A percentile compares a stretch with the other conserved stretches of the same genome.
These are phyloP conservation scores for Ricinus communis DNA, from an alignment of 345 rosid genomes.

Conservation along the genomic window DNA sequence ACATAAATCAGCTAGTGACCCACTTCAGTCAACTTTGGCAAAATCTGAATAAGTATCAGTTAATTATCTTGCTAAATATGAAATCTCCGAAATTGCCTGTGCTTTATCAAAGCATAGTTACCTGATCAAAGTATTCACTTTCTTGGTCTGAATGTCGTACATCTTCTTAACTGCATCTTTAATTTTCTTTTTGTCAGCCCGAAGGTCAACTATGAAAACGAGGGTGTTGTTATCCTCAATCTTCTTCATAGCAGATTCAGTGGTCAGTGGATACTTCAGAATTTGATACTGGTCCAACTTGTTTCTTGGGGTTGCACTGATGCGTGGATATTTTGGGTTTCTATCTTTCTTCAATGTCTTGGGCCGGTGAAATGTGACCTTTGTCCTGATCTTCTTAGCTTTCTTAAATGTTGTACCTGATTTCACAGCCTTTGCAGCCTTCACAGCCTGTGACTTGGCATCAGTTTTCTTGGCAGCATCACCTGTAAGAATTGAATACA, in stretches of 20 bases:
- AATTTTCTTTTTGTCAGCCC: constrained; percentile 89
- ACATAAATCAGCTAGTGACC: too few relatives aligned
- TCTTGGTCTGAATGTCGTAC: constrained; percentile 93
- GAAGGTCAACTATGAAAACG: constrained; percentile 91
- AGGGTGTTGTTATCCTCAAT: constrained; percentile 96
- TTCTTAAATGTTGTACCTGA: constrained; percentile 72
- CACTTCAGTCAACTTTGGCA: too few relatives aligned
- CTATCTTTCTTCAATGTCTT: constrained; percentile 77
- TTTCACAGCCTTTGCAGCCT: constrained; percentile 85
- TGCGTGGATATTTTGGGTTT: constrained; percentile 69
- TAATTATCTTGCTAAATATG: too few relatives aligned
- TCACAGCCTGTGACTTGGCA: constrained; percentile 83
- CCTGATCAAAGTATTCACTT: constrained; percentile 95
- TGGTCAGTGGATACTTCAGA: constrained; percentile 88
- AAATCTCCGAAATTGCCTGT: too few relatives aligned
- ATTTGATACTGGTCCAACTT: constrained; percentile 91
- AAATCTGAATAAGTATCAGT: too few relatives aligned
- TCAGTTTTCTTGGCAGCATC: constrained; percentile 57
- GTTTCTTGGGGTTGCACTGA: constrained; percentile 77
- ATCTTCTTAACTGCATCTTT: constrained; percentile 91
- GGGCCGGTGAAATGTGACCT: constrained; percentile 90
- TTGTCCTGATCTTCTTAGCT: constrained; percentile 71
- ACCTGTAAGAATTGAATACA: constrained; percentile 27
- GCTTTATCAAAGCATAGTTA: constrained; percentile 17
- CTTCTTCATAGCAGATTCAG: constrained; percentile 94